These are phyloP conservation scores for Daldinia loculata DNA, from an alignment of 495 filamentous ascomycete genomes.

Conservation along the genomic window DNA sequence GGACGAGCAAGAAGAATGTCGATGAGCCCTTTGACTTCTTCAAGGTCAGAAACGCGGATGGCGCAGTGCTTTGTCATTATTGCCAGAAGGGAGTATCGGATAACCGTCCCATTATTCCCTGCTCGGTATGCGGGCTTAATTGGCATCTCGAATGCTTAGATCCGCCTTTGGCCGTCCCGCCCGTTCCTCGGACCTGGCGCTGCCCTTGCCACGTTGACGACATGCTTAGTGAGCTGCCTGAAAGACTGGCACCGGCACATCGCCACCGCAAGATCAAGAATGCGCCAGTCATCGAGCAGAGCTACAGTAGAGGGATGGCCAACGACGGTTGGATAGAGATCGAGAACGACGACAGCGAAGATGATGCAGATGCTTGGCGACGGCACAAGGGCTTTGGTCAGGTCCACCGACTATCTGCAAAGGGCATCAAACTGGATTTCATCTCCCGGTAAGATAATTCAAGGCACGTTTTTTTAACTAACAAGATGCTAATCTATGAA, in stretches of 20 bases:
- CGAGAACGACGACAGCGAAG: constrained; percentile 64
- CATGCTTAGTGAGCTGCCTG: constrained; percentile 53
- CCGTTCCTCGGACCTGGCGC: constrained; percentile 77
- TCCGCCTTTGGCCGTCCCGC: constrained; percentile 81
- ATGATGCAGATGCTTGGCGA: constrained; percentile 55
- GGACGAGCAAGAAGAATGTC: constrained; percentile 62
- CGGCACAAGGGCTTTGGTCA: constrained; percentile 62
- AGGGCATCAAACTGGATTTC: constrained; percentile 83
- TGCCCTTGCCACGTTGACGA: constrained; percentile 86
- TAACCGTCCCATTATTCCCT: constrained; percentile 73
- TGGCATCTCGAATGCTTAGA: constrained; percentile 95
- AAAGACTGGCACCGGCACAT: constrained; percentile 57
- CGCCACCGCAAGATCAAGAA: constrained; percentile 63
- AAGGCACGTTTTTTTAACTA: neutral
- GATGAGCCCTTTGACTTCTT: constrained; percentile 74
- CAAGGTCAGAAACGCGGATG: constrained; percentile 70
- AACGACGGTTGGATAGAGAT: constrained; percentile 86
- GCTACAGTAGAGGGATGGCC: constrained; percentile 65
- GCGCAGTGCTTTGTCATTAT: constrained; percentile 73
- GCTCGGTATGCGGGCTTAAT: constrained; percentile 78
- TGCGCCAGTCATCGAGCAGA: constrained; percentile 53
- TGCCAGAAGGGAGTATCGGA: constrained; percentile 70
- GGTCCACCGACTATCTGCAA: constrained; percentile 72
- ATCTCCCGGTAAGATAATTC: constrained; percentile 57
- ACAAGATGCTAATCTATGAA: constrained; percentile 21